Evolutionary conservation across 2,329 filamentous ascomycete genomes (phyloP).

Genomic region (Trichoderma semiorbis): DNA sequence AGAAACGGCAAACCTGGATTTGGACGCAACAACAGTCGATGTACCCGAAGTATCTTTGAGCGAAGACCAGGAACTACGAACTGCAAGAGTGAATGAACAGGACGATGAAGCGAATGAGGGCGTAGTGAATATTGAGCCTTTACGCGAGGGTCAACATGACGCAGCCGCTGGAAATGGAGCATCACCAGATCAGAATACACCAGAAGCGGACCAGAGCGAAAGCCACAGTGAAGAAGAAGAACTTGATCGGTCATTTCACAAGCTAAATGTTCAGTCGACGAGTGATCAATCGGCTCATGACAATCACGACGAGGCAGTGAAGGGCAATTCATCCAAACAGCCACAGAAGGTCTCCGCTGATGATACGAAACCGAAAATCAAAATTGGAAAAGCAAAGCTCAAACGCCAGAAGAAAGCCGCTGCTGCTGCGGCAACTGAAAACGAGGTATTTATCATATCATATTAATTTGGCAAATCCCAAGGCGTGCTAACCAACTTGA

Average conservation of each 20-base stretch:
- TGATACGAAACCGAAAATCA: slow-evolving; percentile 32
- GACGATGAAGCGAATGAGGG: background rate
- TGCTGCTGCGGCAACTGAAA: slow-evolving; percentile 33
- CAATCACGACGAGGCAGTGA: background rate
- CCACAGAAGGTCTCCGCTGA: slow-evolving; percentile 28
- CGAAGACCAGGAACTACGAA: background rate
- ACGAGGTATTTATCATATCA: slow-evolving; percentile 30
- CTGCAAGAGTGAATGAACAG: background rate
- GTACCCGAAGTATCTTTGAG: background rate
- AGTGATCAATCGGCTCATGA: background rate
- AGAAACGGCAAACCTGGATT: slow-evolving; percentile 63
- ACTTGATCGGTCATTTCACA: background rate
- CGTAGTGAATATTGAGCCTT: background rate
- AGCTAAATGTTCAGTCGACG: background rate
- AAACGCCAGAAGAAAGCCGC: slow-evolving; percentile 49
- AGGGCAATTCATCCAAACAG: slow-evolving; percentile 12
- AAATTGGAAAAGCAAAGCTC: slow-evolving; percentile 49
- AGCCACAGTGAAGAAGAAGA: background rate
- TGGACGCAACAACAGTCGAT: slow-evolving; percentile 30
- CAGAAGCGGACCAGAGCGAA: background rate
- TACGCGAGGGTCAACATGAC: background rate
- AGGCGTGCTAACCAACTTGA: slow-evolving; percentile 19
- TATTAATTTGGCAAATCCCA: background rate
- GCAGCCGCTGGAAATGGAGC: background rate
- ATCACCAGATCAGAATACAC: background rate